A percentile compares a stretch with the other conserved stretches of the same genome.
Evolutionary conservation across 1,284 basidiomycete genomes (phyloP).

Genomic region (Ustilago tritici): DNA sequence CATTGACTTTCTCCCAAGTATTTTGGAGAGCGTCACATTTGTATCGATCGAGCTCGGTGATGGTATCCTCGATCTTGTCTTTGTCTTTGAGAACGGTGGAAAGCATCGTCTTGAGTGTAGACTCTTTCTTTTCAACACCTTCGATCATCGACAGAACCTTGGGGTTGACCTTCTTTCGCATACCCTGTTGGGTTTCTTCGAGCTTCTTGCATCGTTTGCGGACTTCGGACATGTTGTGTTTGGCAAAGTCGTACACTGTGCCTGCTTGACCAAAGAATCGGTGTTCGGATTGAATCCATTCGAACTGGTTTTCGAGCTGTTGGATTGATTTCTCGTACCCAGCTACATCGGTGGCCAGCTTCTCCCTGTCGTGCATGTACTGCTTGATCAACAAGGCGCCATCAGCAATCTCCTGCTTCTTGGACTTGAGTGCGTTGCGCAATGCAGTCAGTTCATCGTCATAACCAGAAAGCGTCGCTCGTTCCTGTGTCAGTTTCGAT

Average conservation of each 20-base stretch:
- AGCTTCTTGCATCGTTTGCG: conserved; percentile 81
- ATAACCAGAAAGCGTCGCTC: conserved; percentile 85
- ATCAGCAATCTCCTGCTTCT: conserved; percentile 81
- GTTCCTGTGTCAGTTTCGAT: conserved; percentile 81
- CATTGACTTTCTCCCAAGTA: conserved; percentile 94
- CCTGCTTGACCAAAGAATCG: conserved; percentile 83
- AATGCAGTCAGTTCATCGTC: conserved; percentile 87
- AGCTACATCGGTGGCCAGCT: conserved; percentile 72
- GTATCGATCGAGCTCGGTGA: conserved; percentile 90
- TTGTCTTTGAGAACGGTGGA: conserved; percentile 91
- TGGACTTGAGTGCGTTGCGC: conserved; percentile 82
- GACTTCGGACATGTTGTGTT: conserved; percentile 78
- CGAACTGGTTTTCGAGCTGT: conserved; percentile 81
- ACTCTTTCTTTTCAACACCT: conserved; percentile 95
- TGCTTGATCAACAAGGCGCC: conserved; percentile 79
- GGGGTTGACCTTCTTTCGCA: conserved; percentile 95
- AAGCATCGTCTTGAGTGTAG: conserved; percentile 87
- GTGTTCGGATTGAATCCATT: conserved; percentile 89
- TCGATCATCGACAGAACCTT: conserved; percentile 98
- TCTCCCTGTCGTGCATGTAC: conserved; percentile 73
- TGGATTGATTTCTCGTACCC: conserved; percentile 62
- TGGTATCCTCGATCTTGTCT: conserved; percentile 93
- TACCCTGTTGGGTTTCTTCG: conserved; percentile 82
- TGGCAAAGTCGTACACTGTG: conserved; percentile 84
- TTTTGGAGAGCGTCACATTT: conserved; percentile 92